Evolutionary conservation across 371 early-diverging fungal genomes (phyloP).

Genomic region (Syncephalastrum racemosum): DNA sequence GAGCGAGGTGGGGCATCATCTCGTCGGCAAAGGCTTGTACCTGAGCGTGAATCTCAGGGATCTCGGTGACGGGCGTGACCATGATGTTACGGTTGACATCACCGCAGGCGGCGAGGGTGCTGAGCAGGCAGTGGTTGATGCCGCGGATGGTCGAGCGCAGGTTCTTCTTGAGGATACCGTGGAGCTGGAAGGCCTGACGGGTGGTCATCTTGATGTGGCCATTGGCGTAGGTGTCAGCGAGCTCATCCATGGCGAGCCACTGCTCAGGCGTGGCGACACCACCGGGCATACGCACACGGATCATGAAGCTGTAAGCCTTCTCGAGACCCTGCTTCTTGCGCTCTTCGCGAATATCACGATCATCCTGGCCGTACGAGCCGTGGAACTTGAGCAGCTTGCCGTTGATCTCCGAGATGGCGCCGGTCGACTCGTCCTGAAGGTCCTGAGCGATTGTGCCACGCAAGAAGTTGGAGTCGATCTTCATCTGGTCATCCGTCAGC

Average conservation of each 20-base stretch:
- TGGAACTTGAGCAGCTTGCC: conserved; percentile 94
- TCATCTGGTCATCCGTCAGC: conserved; percentile 87
- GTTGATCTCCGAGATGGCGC: conserved; percentile 83
- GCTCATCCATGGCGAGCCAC: conserved; percentile 90
- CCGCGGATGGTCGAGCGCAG: conserved; percentile 84
- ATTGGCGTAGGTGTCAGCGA: conserved; percentile 81
- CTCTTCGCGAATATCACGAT: conserved; percentile 88
- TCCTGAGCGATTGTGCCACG: conserved; percentile 91
- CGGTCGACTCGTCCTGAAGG: conserved; percentile 80
- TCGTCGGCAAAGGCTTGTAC: conserved; percentile 71
- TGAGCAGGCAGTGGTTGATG: conserved; percentile 85
- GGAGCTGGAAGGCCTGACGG: conserved; percentile 94
- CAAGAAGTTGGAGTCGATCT: conserved; percentile 84
- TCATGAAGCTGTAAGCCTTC: conserved; percentile 93
- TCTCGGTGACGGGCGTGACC: conserved; percentile 82
- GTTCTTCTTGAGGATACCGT: conserved; percentile 89
- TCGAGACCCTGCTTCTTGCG: conserved; percentile 84
- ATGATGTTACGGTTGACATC: conserved; percentile 97
- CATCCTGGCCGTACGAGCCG: conserved; percentile 95
- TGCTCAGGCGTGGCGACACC: conserved; percentile 86
- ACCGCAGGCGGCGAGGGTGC: conserved; percentile 92
- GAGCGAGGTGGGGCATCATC: conserved; percentile 76
- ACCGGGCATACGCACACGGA: conserved; percentile 91
- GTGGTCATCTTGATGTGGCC: conserved; percentile 91
- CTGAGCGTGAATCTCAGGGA: conserved; percentile 76